phyloP scores from a whole-genome alignment of 129 eudicot genomes.

The sunflower (Helianthus annuus) region DNA sequence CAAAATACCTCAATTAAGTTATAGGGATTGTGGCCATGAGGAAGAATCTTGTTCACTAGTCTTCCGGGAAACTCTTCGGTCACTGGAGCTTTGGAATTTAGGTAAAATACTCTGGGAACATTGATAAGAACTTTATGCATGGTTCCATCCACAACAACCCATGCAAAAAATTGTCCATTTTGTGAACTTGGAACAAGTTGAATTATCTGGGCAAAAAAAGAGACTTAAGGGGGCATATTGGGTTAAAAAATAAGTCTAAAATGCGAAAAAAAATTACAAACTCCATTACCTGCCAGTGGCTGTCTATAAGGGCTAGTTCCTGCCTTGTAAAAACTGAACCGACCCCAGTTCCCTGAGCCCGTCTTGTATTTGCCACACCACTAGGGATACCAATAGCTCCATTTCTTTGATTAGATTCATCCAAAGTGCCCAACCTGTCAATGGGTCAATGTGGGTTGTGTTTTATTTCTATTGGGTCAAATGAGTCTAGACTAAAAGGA shows the following conservation, averaged over 20 bases:
- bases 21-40: constrained; percentile 83
- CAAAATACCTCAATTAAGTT: constrained; percentile 85
- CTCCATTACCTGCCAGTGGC: constrained; percentile 90
- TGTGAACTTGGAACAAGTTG: constrained; percentile 75
- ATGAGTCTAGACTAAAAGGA: background rate
- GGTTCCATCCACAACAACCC: constrained; percentile 80
- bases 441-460: background rate
- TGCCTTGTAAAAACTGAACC: constrained; percentile 72
- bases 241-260: too few relatives aligned
- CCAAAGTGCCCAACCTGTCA: constrained; percentile 57
- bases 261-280: background rate
- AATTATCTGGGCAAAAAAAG: constrained; percentile 60
- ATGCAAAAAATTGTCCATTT: constrained; percentile 77
- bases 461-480: background rate
- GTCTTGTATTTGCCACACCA: constrained; percentile 38
- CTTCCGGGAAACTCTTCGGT: constrained; percentile 98
- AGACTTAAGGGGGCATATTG: too few relatives aligned
- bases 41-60: constrained; percentile 89
- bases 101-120: constrained; percentile 90
- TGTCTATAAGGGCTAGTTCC: constrained; percentile 61
- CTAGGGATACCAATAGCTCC: constrained; percentile 37
- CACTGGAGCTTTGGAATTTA: constrained; percentile 89
- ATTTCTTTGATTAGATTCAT: constrained; percentile 35
- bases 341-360: constrained; percentile 63
- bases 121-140: constrained; percentile 79